Conservation (phyloP, 1,284 basidiomycete genomes). For the Melampsora abietis-canadensis region DNA sequence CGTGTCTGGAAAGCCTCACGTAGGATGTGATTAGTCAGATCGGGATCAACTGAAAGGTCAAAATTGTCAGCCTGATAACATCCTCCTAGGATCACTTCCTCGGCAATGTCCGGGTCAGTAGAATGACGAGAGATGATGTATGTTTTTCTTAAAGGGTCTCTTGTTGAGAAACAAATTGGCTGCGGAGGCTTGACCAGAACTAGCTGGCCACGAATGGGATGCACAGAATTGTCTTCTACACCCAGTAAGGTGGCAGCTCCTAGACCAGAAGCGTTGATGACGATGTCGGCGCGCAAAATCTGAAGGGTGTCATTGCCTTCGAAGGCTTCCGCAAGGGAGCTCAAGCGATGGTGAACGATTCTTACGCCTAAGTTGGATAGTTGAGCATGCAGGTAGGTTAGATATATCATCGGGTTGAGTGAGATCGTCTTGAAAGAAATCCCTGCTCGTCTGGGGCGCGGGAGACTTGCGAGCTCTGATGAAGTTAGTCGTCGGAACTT, state of each 20-base stretch:
- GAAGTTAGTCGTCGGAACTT: conserved; percentile 16
- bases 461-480: conserved; percentile 11
- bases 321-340: conserved; percentile 27
- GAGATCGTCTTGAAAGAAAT: conserved; percentile 19
- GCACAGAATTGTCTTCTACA: conserved; percentile 14
- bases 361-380: not conserved
- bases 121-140: conserved; percentile 30
- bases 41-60: conserved; percentile 5
- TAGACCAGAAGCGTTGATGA: conserved; percentile 35
- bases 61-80: conserved; percentile 17
- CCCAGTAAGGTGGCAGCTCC: conserved; percentile 11
- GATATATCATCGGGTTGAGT: conserved; percentile 22
- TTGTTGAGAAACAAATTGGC: conserved; percentile 10
- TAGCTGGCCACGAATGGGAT: conserved; percentile 34
- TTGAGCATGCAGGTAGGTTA: conserved; percentile 15
- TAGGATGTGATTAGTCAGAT: conserved; percentile 12
- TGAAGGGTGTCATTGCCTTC: not conserved
- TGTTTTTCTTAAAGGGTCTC: not conserved
- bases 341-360: conserved; percentile 29
- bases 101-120: not conserved
- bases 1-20: conserved; percentile 5
- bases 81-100: conserved; percentile 34
- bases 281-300: conserved; percentile 11
- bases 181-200: conserved; percentile 16
- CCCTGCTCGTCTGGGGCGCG: conserved; percentile 13